Evolutionary conservation across 345 rosid species (phyloP).

Genomic region (Eucalyptus curtisii): DNA sequence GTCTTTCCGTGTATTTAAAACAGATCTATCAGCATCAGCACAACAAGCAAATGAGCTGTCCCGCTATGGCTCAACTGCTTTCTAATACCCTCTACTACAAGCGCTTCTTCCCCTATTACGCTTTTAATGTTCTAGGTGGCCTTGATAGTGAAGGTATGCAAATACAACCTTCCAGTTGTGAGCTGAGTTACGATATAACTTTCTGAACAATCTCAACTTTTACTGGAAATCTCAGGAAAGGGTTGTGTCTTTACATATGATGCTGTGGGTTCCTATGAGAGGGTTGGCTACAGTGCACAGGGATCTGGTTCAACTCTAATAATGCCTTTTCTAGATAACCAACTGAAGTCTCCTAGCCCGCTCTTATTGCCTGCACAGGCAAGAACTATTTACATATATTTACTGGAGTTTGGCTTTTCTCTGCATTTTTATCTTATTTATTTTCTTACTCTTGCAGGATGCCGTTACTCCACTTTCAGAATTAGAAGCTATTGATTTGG

Average conservation of each 20-base stretch:
- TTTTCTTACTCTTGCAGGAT: conserved; percentile 34
- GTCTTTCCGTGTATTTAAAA: background rate
- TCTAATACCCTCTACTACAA: conserved; percentile 97
- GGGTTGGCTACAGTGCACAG: conserved; percentile 93
- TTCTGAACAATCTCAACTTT: background rate
- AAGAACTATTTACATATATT: conserved; percentile 18
- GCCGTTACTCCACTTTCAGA: conserved; percentile 89
- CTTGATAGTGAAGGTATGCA: conserved; percentile 79
- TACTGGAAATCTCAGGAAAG: conserved; percentile 36
- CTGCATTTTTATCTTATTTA: background rate
- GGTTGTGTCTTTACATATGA: conserved; percentile 97
- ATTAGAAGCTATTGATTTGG: conserved; percentile 81
- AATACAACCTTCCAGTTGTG: background rate
- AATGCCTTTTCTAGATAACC: conserved; percentile 96
- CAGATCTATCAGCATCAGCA: conserved; percentile 98
- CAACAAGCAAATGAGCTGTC: conserved; percentile 97
- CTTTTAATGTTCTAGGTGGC: conserved; percentile 93
- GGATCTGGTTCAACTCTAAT: conserved; percentile 91
- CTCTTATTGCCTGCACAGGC: conserved; percentile 66
- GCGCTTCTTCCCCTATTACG: conserved; percentile 93
- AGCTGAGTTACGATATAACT: background rate
- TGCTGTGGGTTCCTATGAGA: conserved; percentile 97
- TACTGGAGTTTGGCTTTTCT: background rate
- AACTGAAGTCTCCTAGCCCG: conserved; percentile 93
- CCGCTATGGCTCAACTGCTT: conserved; percentile 92